Percentiles rank a stretch among this genome's conserved stretches.
Evolutionary conservation across 2,329 filamentous ascomycete genomes (phyloP).

Genomic region (Phaeosphaeriaceae sp.): DNA sequence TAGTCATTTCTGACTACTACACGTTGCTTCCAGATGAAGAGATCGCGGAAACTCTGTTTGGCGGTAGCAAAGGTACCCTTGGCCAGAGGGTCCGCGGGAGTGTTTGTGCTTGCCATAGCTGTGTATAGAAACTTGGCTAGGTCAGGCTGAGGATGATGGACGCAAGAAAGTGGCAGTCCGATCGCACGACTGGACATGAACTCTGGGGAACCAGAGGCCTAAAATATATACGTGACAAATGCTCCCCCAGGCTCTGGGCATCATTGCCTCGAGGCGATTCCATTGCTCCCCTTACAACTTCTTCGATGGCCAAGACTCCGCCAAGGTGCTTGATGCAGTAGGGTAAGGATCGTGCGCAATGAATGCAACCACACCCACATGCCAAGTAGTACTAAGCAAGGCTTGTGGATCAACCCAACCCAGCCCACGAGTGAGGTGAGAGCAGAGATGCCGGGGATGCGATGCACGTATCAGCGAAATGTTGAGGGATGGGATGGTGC

Average conservation of each 20-base stretch:
- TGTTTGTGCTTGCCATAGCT: constrained; percentile 44
- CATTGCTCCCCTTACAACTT: constrained; percentile 19
- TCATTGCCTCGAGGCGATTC: constrained; percentile 19
- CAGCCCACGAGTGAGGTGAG: constrained; percentile 25
- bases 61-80: constrained; percentile 70
- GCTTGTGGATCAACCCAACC: constrained; percentile 16
- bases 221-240: constrained; percentile 30
- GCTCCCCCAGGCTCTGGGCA: constrained; percentile 7
- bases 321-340: constrained; percentile 37
- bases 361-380: constrained; percentile 31
- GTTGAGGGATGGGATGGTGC: constrained; percentile 15
- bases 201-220: constrained; percentile 10
- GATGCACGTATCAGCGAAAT: constrained; percentile 21
- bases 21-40: constrained; percentile 78
- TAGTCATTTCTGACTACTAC: constrained; percentile 70
- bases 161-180: constrained; percentile 17
- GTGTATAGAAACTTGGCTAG: constrained; percentile 11
- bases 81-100: constrained; percentile 71
- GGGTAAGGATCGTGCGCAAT: constrained; percentile 24
- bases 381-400: constrained; percentile 39
- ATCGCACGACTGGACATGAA: constrained; percentile 16
- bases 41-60: constrained; percentile 68
- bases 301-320: constrained; percentile 37
- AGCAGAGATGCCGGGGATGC: constrained; percentile 18
- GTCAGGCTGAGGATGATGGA: constrained; percentile 6